A percentile compares a stretch with the other conserved stretches of the same genome.
phyloP scores from a whole-genome alignment of 2,329 filamentous ascomycete species.

The Thielaviopsis musarum region DNA sequence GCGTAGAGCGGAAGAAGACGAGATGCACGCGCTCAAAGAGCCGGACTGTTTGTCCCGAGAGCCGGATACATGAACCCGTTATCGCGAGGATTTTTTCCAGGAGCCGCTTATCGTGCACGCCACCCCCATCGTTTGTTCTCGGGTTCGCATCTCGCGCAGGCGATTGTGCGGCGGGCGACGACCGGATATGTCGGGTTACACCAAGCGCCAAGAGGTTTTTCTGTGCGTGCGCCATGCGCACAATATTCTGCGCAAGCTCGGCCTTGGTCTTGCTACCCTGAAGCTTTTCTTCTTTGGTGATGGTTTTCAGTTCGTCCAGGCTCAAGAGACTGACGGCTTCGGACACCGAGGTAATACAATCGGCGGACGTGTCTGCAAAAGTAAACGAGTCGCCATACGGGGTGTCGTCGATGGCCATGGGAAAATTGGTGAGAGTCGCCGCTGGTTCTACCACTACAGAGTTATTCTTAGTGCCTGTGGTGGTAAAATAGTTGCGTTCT shows the following conservation, averaged over 20 bases:
- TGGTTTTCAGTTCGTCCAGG: conserved; percentile 70
- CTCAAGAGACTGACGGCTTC: conserved; percentile 68
- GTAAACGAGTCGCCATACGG: conserved; percentile 42
- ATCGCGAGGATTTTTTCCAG: conserved; percentile 58
- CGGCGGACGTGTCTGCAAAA: conserved; percentile 66
- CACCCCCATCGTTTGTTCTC: conserved; percentile 42
- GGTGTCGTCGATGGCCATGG: conserved; percentile 12
- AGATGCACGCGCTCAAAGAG: conserved; percentile 90
- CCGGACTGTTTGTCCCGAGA: conserved; percentile 54
- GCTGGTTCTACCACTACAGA: too few relatives aligned
- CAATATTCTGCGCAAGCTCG: conserved; percentile 58
- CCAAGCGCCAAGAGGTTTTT: conserved; percentile 54
- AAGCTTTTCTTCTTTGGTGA: conserved; percentile 76
- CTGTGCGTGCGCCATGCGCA: conserved; percentile 58
- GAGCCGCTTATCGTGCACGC: conserved; percentile 37
- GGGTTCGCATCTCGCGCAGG: too few relatives aligned
- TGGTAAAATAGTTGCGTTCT: conserved; percentile 20
- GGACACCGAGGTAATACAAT: conserved; percentile 58
- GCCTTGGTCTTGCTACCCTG: conserved; percentile 80
- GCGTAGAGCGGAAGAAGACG: conserved; percentile 87
- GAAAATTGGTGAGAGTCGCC: background rate
- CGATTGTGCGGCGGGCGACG: background rate
- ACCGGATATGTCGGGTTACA: background rate
- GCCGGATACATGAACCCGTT: conserved; percentile 68
- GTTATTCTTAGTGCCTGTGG: too few relatives aligned